Conservation (phyloP, 2,329 filamentous ascomycete species). For the Xylariaceae sp. region DNA sequence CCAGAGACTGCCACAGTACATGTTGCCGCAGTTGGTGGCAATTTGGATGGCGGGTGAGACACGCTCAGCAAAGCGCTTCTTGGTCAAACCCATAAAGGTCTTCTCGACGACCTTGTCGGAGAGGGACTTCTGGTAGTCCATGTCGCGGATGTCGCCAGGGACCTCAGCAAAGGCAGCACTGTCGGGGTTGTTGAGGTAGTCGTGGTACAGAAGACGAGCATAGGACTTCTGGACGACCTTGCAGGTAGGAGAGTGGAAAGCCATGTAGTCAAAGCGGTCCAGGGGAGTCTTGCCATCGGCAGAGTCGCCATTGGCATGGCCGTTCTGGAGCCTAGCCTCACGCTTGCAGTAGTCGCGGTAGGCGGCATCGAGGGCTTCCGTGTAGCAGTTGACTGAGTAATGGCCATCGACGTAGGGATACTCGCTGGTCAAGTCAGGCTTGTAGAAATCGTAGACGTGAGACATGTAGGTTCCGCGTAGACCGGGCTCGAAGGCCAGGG, state of each 20-base stretch:
- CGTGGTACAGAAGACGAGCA: constrained; percentile 78
- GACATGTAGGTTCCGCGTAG: constrained; percentile 77
- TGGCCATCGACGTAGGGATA: constrained; percentile 83
- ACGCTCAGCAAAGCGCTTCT: constrained; percentile 79
- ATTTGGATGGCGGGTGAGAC: constrained; percentile 71
- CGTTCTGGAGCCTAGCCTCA: constrained; percentile 58
- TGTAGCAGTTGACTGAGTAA: constrained; percentile 79
- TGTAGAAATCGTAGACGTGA: constrained; percentile 88
- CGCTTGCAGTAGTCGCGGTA: constrained; percentile 78
- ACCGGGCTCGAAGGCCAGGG: constrained; percentile 72
- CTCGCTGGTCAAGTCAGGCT: constrained; percentile 82
- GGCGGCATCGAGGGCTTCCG: constrained; percentile 72
- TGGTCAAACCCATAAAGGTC: constrained; percentile 77
- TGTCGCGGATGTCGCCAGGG: constrained; percentile 68
- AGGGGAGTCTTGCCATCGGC: constrained; percentile 56
- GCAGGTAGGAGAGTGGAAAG: constrained; percentile 83
- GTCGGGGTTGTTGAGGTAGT: constrained; percentile 70
- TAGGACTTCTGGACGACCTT: constrained; percentile 85
- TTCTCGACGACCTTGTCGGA: constrained; percentile 82
- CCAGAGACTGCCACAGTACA: constrained; percentile 70
- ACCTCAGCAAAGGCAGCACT: constrained; percentile 69
- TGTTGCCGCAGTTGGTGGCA: constrained; percentile 70
- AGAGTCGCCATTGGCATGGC: constrained; percentile 45
- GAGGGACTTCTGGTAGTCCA: constrained; percentile 76
- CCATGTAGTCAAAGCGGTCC: constrained; percentile 79